Conservation (phyloP, 805 yeast species). For the Zygosaccharomyces lentus region DNA sequence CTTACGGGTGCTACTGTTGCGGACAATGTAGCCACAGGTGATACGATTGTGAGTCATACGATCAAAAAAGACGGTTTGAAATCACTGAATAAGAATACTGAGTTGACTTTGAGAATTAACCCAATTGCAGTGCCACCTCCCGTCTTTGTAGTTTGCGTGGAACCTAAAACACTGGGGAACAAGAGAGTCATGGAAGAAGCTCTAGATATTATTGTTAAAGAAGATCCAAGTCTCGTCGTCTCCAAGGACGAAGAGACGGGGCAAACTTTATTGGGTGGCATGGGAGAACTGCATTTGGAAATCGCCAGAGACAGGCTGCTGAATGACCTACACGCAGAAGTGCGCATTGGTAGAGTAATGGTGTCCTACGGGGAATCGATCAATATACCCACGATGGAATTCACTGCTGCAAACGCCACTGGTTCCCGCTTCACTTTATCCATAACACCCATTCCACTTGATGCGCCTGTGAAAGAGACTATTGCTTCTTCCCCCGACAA, state of each 20-base stretch:
- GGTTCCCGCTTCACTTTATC: conserved; percentile 29
- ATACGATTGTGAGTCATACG: conserved; percentile 69
- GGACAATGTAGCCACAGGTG: conserved; percentile 80
- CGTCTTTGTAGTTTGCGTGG: conserved; percentile 79
- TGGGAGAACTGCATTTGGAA: conserved; percentile 96
- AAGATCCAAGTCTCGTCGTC: conserved; percentile 83
- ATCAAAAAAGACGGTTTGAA: conserved; percentile 48
- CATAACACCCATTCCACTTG: conserved; percentile 34
- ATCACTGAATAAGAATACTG: conserved; percentile 37
- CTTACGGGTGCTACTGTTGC: conserved; percentile 35
- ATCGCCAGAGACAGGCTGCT: conserved; percentile 75
- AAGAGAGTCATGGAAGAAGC: conserved; percentile 68
- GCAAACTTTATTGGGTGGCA: conserved; percentile 92
- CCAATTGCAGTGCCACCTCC: conserved; percentile 91
- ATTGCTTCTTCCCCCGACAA: conserved; percentile 25
- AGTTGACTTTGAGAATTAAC: conserved; percentile 45
- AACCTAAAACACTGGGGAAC: conserved; percentile 82
- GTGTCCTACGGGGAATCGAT: conserved; percentile 85
- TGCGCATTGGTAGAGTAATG: conserved; percentile 74
- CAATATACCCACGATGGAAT: conserved; percentile 9
- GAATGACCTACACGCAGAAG: conserved; percentile 78
- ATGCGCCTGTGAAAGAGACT: conserved; percentile 9
- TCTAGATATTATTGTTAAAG: conserved; percentile 61
- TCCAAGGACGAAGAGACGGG: conserved; percentile 76
- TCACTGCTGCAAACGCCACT: conserved; percentile 16